phyloP scores from a whole-genome alignment of 2,329 filamentous ascomycete genomes.

The Pestalotiopsis sp. region DNA sequence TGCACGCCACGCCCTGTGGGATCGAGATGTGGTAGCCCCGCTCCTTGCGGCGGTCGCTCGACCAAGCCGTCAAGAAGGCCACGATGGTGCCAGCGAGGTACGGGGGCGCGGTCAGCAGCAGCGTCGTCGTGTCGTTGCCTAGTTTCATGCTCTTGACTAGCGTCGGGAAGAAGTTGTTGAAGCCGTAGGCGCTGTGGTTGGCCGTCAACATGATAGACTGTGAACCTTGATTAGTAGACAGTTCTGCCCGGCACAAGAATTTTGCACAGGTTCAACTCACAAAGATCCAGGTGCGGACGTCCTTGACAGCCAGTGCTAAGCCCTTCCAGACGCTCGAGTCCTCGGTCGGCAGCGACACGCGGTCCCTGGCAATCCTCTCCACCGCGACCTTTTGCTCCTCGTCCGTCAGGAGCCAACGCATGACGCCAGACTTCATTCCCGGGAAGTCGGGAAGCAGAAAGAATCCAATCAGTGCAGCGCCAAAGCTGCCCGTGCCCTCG shows the following conservation, averaged over 20 bases:
- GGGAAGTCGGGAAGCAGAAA: conserved; percentile 51
- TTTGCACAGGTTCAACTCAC: not conserved
- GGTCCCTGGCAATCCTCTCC: conserved; percentile 51
- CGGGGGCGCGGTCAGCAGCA: conserved; percentile 9
- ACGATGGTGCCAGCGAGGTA: conserved; percentile 6
- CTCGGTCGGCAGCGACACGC: conserved; percentile 45
- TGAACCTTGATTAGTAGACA: conserved; percentile 48
- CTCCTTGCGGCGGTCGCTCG: conserved; percentile 11
- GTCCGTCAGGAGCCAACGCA: conserved; percentile 45
- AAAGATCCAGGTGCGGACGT: conserved; percentile 56
- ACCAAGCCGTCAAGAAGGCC: conserved; percentile 7
- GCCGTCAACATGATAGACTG: conserved; percentile 49
- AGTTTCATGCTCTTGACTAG: conserved; percentile 12
- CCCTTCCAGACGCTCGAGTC: conserved; percentile 46
- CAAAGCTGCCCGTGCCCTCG: conserved; percentile 61
- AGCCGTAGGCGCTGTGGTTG: conserved; percentile 37
- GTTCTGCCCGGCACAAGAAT: conserved; percentile 14
- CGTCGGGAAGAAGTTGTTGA: conserved; percentile 44
- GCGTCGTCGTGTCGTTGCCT: conserved; percentile 6
- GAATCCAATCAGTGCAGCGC: conserved; percentile 63
- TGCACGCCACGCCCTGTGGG: not conserved
- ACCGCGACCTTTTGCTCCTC: conserved; percentile 49
- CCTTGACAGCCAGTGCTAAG: conserved; percentile 49
- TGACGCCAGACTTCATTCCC: conserved; percentile 29
- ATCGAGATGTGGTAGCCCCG: conserved; percentile 8